Conservation (phyloP, 306 rosid species). For the Boehmeria nivea region DNA sequence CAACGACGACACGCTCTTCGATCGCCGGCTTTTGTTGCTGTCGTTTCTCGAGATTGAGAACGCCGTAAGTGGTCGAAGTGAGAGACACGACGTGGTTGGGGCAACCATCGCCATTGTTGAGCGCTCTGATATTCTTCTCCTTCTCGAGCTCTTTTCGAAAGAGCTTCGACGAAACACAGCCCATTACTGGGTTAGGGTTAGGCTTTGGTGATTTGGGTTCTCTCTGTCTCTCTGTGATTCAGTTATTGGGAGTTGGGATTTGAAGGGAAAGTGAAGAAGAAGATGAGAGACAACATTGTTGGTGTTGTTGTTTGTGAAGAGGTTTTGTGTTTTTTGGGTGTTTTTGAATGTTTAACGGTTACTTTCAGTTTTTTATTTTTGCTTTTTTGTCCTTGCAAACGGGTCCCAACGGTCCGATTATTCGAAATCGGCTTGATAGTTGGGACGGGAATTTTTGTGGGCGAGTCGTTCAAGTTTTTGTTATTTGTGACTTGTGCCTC, state of each 20-base stretch:
- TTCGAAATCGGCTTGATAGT: constrained; percentile 43
- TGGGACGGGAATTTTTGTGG: constrained; percentile 5
- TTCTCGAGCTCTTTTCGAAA: constrained; percentile 45
- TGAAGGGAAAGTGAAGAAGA: neutral
- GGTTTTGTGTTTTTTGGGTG: neutral
- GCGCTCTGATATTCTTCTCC: constrained; percentile 36
- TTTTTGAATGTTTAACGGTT: constrained; percentile 47
- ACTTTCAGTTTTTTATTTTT: constrained; percentile 6
- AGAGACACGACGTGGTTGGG: constrained; percentile 79
- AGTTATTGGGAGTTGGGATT: constrained; percentile 25
- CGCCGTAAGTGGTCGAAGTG: constrained; percentile 77
- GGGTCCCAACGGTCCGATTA: constrained; percentile 82
- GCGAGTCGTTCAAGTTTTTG: constrained; percentile 12
- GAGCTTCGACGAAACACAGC: constrained; percentile 85
- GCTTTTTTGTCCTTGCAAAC: constrained; percentile 26
- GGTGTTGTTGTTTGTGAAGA: neutral
- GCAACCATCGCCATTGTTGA: constrained; percentile 38
- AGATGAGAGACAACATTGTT: neutral
- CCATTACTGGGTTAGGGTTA: constrained; percentile 38
- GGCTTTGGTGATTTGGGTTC: no score
- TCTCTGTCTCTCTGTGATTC: constrained; percentile 11
- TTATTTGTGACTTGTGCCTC: neutral
- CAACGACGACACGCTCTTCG: constrained; percentile 22
- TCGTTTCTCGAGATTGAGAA: constrained; percentile 55
- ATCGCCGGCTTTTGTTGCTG: neutral